Evolutionary conservation across 805 yeast genomes (phyloP), one percentile per base, ranked within the genome.

Genomic region (Tetrapisispora phaffii): DNA sequence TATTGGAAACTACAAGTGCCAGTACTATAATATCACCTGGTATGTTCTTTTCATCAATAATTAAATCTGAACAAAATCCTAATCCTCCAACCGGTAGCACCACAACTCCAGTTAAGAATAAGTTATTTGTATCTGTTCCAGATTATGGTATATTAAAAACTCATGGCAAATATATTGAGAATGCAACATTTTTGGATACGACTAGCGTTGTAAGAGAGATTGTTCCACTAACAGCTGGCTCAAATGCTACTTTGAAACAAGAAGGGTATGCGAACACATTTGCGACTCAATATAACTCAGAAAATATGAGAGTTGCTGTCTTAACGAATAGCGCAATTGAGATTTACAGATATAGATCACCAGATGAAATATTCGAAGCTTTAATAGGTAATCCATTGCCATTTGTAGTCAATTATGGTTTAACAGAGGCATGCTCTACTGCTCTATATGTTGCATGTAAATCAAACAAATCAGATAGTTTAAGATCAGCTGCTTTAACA

Each of bases 391-490:
- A 83, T 19, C 75, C 85, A 43, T 73, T 79, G 43, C 74, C 80
- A 42, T 86, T 86, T 58, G 77, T 82, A 16, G 75, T 76, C 40
- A 82, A 84, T 44, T 88, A 87, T 60, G 97, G 97, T 6, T 74
- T 81, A 42, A 80, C 85, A 43, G 98, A 94, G 62, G 81, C 95
- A 3, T 90, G 97, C 58, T 82, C 96, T 0, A 80, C 93, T 1
- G 84, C 96, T 10, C 70, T 93, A 42, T 83, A 84, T 51, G 78
- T 87, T 43, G 85, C 96, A 1, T 84, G 95, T 57, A 80, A 85
- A 45, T 76, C 76, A 51, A 79, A 79, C 46, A 74, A 77, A 49
- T 67, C 90, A 0, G 84, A 70, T 48, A 56, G 67, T 15, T 58
- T 68, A 36, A 66, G 73, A 58, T 63, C 72, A 1, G 66, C 64